Percentiles rank a stretch among this genome's conserved stretches.
phyloP scores from a whole-genome alignment of 768 basidiomycete species.

The Tremella yokohamensis region DNA sequence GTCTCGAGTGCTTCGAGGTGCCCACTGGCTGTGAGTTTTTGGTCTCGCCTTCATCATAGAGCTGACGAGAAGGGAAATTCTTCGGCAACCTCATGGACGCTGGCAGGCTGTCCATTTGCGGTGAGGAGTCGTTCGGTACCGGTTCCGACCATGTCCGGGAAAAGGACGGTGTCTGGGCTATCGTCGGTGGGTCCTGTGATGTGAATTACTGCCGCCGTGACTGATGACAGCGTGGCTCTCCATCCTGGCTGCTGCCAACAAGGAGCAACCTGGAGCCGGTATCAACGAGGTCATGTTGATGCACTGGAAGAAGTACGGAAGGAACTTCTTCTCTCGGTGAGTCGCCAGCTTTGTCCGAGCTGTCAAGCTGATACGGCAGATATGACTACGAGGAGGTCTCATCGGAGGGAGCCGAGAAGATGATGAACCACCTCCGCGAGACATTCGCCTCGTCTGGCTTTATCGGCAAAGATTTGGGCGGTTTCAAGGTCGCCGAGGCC shows the following conservation, averaged over 20 bases:
- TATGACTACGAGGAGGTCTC: constrained; percentile 99
- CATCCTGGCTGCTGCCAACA: constrained; percentile 83
- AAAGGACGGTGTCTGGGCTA: constrained; percentile 98
- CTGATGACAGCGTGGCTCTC: constrained; percentile 82
- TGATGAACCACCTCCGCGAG: constrained; percentile 73
- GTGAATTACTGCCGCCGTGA: not conserved
- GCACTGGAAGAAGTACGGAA: constrained; percentile 89
- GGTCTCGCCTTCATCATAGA: not conserved
- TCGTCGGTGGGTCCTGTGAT: constrained; percentile 65
- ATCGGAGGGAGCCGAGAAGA: constrained; percentile 79
- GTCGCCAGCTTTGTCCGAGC: constrained; percentile 10
- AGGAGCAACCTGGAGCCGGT: constrained; percentile 54
- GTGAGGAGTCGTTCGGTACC: constrained; percentile 98
- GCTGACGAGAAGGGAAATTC: constrained; percentile 73
- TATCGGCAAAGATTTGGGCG: constrained; percentile 64
- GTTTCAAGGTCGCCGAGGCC: constrained; percentile 73
- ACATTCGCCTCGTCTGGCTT: constrained; percentile 64
- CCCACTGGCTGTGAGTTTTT: constrained; percentile 68
- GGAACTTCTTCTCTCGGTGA: constrained; percentile 87
- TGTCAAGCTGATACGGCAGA: constrained; percentile 46
- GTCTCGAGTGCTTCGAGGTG: constrained; percentile 88
- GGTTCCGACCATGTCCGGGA: constrained; percentile 99
- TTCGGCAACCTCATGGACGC: constrained; percentile 99
- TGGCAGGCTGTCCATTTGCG: constrained; percentile 93
- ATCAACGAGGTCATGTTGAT: constrained; percentile 85